These are phyloP conservation scores for Fraxinus nigra DNA, from an alignment of 305 asterid genomes.

Conservation along the genomic window DNA sequence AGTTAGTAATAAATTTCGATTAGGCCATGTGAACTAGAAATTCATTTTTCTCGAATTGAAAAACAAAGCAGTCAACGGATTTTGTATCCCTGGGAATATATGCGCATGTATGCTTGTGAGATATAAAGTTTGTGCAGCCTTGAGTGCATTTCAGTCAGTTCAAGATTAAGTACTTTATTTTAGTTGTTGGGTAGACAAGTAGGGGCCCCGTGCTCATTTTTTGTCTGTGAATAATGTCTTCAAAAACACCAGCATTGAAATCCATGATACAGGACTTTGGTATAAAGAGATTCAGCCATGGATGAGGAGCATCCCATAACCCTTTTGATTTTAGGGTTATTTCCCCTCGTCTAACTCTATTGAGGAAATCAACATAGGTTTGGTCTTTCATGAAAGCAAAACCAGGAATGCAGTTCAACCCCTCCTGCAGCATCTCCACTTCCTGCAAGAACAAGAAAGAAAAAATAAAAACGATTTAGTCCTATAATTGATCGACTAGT, in stretches of 20 bases:
- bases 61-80: no score
- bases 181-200: constrained; percentile 57
- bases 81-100: not conserved
- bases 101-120: not conserved
- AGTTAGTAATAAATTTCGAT: not conserved
- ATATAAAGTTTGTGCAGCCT: not conserved
- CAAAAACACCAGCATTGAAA: constrained; percentile 48
- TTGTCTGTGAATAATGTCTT: constrained; percentile 40
- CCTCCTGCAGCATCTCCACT: constrained; percentile 19
- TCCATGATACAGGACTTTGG: constrained; percentile 53
- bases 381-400: constrained; percentile 32
- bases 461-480: not conserved
- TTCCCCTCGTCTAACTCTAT: constrained; percentile 39
- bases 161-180: constrained; percentile 36
- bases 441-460: constrained; percentile 14
- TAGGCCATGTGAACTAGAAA: not conserved
- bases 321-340: constrained; percentile 16
- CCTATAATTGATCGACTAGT: not conserved
- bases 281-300: constrained; percentile 69
- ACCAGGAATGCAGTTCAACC: constrained; percentile 21
- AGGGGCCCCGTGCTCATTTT: constrained; percentile 34
- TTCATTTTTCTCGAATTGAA: not conserved
- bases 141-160: not conserved
- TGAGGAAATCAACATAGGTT: constrained; percentile 30
- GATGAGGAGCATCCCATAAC: constrained; percentile 36